These are phyloP conservation scores for Mariannaea sp. DNA, from an alignment of 2,329 filamentous ascomycete genomes.

Conservation along the genomic window DNA sequence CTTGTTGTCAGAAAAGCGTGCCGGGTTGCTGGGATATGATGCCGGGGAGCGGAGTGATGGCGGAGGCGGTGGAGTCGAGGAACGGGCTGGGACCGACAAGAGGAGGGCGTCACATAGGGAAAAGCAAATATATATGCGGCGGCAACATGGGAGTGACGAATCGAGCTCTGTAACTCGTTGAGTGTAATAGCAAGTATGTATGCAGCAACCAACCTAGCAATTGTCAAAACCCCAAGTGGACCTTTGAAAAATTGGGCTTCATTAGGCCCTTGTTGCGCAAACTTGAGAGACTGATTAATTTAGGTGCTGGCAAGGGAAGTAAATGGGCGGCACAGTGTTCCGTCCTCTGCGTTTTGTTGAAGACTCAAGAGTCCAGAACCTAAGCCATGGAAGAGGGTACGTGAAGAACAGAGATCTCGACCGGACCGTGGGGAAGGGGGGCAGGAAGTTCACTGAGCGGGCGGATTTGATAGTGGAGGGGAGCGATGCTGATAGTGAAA, in stretches of 20 bases:
- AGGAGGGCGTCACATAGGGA: conserved; percentile 11
- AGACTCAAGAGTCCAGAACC: no score
- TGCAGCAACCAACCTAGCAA: background rate
- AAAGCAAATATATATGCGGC: background rate
- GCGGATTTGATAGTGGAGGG: no score
- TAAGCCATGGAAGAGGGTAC: no score
- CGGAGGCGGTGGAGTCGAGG: conserved; percentile 16
- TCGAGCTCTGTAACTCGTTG: background rate
- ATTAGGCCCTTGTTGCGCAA: no score
- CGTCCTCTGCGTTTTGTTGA: no score
- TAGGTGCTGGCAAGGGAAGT: background rate
- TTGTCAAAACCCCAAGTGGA: background rate
- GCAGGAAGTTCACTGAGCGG: no score
- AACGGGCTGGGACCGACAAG: conserved; percentile 16
- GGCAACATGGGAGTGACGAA: background rate
- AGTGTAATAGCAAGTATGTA: no score
- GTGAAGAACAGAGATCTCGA: no score
- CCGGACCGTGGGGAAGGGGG: no score
- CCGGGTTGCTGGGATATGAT: conserved; percentile 16
- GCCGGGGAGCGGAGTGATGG: conserved; percentile 19
- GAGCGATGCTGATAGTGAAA: no score
- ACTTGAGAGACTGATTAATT: no score
- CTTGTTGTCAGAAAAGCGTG: conserved; percentile 19
- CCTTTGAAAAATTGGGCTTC: background rate
- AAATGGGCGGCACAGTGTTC: no score